Conservation (phyloP, 2,329 filamentous ascomycete genomes). For the Thielaviopsis populi region DNA sequence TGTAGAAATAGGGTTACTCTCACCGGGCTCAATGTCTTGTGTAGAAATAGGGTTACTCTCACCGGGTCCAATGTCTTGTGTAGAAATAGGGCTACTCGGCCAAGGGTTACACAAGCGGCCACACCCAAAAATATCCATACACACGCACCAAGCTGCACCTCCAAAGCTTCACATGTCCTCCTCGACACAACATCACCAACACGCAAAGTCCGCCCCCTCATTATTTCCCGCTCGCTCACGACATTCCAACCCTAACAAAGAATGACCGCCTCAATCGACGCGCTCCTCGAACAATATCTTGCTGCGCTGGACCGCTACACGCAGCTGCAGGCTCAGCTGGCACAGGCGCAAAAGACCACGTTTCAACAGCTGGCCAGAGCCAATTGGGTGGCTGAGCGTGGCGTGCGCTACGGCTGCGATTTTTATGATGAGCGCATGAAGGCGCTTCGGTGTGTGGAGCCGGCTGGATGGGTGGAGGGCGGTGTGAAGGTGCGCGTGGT, state of each 20-base stretch:
- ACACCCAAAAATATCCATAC: neutral
- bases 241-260: too few relatives aligned
- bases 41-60: too few relatives aligned
- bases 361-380: conserved; percentile 53
- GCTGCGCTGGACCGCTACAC: conserved; percentile 52
- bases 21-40: too few relatives aligned
- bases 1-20: too few relatives aligned
- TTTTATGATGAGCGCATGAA: conserved; percentile 62
- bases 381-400: conserved; percentile 53
- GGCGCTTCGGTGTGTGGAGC: conserved; percentile 34
- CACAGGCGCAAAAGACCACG: conserved; percentile 38
- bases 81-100: neutral
- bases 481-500: conserved; percentile 9
- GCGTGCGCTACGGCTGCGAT: conserved; percentile 51
- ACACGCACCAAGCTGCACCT: neutral
- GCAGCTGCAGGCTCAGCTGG: conserved; percentile 39
- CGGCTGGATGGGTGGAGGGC: conserved; percentile 8
- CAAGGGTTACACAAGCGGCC: neutral
- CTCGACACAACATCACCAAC: neutral
- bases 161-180: neutral
- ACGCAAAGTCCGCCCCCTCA: too few relatives aligned
- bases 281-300: conserved; percentile 51
- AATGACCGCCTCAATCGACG: conserved; percentile 36
- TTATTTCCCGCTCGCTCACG: too few relatives aligned
- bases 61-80: too few relatives aligned